These are phyloP conservation scores for Tuber aestivum DNA, from an alignment of 495 filamentous ascomycete genomes.

Conservation along the genomic window DNA sequence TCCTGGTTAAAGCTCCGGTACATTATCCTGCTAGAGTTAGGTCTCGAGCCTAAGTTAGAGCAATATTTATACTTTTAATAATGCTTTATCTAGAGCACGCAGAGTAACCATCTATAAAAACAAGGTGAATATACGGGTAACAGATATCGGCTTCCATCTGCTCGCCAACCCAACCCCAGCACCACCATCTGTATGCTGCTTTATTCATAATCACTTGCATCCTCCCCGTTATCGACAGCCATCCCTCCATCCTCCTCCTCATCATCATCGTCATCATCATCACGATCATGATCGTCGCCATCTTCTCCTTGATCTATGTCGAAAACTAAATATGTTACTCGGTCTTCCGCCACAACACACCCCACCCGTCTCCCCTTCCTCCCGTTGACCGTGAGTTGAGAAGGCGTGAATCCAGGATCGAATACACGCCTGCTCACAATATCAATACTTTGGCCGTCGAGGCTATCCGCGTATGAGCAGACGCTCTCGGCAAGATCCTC, in stretches of 20 bases:
- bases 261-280: conserved; percentile 24
- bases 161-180: neutral
- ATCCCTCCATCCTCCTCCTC: conserved; percentile 39
- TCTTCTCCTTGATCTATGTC: conserved; percentile 49
- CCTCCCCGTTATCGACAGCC: conserved; percentile 28
- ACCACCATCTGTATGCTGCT: neutral
- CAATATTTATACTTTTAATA: neutral
- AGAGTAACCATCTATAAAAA: neutral
- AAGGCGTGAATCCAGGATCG: conserved; percentile 47
- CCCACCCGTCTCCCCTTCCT: conserved; percentile 51
- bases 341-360: conserved; percentile 55
- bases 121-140: neutral
- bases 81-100: neutral
- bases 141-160: neutral
- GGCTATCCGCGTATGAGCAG: conserved; percentile 20
- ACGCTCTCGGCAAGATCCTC: conserved; percentile 35
- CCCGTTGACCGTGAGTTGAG: conserved; percentile 53
- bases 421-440: conserved; percentile 37
- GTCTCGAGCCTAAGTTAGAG: neutral
- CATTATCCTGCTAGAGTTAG: neutral
- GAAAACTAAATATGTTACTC: conserved; percentile 53
- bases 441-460: conserved; percentile 29
- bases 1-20: neutral
- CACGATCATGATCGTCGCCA: conserved; percentile 11
- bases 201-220: conserved; percentile 7